Percentiles rank a stretch among this genome's conserved stretches.
phyloP scores from a whole-genome alignment of 2,329 filamentous ascomycete genomes.

The Alternaria atra region DNA sequence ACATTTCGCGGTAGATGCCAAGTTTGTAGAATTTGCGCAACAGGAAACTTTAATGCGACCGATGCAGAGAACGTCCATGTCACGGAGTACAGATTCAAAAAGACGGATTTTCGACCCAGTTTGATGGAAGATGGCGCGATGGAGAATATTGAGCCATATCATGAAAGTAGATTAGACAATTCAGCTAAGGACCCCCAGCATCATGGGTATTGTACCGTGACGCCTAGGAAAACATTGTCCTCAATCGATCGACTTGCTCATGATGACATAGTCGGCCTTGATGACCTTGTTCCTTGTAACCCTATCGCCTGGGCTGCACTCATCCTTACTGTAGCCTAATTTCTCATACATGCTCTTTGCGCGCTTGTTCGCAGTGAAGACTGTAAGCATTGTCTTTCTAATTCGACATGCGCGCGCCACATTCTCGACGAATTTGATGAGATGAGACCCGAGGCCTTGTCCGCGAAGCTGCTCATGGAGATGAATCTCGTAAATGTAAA shows the following conservation, averaged over 20 bases:
- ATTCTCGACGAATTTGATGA: constrained; percentile 66
- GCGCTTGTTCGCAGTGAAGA: constrained; percentile 69
- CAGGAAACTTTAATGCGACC: too few relatives aligned
- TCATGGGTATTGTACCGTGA: not conserved
- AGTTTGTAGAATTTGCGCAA: too few relatives aligned
- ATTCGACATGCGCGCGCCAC: constrained; percentile 66
- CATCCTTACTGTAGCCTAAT: constrained; percentile 65
- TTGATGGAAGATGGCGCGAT: too few relatives aligned
- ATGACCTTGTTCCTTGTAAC: constrained; percentile 31
- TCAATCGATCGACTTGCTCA: constrained; percentile 30
- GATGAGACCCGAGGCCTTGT: constrained; percentile 67
- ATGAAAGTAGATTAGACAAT: too few relatives aligned
- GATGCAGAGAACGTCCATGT: too few relatives aligned
- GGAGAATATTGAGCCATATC: too few relatives aligned
- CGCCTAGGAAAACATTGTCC: not conserved
- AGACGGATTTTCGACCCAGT: too few relatives aligned
- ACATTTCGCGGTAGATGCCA: too few relatives aligned
- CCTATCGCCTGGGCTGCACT: constrained; percentile 61
- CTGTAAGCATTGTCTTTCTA: constrained; percentile 77
- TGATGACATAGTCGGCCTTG: constrained; percentile 38
- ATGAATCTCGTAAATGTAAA: constrained; percentile 85
- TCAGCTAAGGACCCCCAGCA: not conserved
- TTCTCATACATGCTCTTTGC: constrained; percentile 69
- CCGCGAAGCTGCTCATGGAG: constrained; percentile 66
- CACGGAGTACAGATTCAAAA: too few relatives aligned